Conservation (phyloP, 2,329 filamentous ascomycete genomes). For the Nannizzia gypsea region DNA sequence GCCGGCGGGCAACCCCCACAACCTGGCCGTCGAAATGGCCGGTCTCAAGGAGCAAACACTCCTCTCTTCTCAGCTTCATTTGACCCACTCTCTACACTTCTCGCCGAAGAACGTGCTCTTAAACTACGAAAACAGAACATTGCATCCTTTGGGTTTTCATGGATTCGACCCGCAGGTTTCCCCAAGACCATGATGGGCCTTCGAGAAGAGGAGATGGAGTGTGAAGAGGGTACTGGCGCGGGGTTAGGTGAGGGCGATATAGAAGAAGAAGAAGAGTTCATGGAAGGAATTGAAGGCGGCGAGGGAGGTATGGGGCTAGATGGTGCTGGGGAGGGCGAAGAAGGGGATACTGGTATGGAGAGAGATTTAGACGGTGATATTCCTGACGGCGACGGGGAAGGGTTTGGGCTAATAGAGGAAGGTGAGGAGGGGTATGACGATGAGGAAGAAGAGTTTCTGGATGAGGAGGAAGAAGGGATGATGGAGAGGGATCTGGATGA, state of each 20-base stretch:
- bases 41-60: slow-evolving; percentile 17
- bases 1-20: slow-evolving; percentile 21
- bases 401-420: slow-evolving; percentile 27
- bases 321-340: slow-evolving; percentile 54
- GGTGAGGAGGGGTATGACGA: slow-evolving; percentile 43
- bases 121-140: slow-evolving; percentile 69
- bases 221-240: slow-evolving; percentile 69
- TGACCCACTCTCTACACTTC: slow-evolving; percentile 56
- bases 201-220: slow-evolving; percentile 78
- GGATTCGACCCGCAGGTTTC: slow-evolving; percentile 82
- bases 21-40: slow-evolving; percentile 32
- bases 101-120: slow-evolving; percentile 64
- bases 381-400: slow-evolving; percentile 29
- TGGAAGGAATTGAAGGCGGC: background rate
- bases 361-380: slow-evolving; percentile 38
- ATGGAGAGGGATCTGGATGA: slow-evolving; percentile 13
- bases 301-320: slow-evolving; percentile 23
- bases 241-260: slow-evolving; percentile 64
- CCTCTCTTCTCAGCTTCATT: slow-evolving; percentile 32
- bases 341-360: slow-evolving; percentile 28
- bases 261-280: slow-evolving; percentile 42
- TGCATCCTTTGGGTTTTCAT: slow-evolving; percentile 72
- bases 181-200: slow-evolving; percentile 81
- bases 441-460: slow-evolving; percentile 39
- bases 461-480: slow-evolving; percentile 23